Percentiles rank a stretch among this genome's conserved stretches.
Conservation (phyloP, 352 stramenopile genomes). For the Phytophthora ohioensis region DNA sequence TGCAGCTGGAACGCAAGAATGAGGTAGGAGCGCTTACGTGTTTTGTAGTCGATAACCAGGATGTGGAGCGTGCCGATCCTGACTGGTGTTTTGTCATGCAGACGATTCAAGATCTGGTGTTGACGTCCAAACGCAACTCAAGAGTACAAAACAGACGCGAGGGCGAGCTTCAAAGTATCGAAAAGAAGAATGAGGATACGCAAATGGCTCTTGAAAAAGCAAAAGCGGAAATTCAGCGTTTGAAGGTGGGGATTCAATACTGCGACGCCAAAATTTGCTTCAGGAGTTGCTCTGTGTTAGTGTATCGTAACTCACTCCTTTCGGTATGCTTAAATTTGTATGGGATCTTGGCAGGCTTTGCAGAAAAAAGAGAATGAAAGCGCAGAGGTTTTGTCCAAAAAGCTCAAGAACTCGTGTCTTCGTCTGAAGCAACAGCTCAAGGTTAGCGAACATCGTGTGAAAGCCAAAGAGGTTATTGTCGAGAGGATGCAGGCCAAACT, state of each 20-base stretch:
- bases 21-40: slow-evolving; percentile 45
- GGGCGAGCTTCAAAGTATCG: slow-evolving; percentile 47
- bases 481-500: slow-evolving; percentile 87
- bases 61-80: slow-evolving; percentile 7
- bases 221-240: slow-evolving; percentile 58
- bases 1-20: slow-evolving; percentile 74
- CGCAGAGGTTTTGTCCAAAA: slow-evolving; percentile 58
- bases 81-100: slow-evolving; percentile 33
- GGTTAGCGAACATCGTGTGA: slow-evolving; percentile 88
- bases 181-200: slow-evolving; percentile 62
- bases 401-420: slow-evolving; percentile 66
- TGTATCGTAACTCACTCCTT: slow-evolving; percentile 7
- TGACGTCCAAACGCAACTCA: slow-evolving; percentile 71
- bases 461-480: slow-evolving; percentile 84
- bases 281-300: slow-evolving; percentile 8
- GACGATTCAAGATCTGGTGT: slow-evolving; percentile 82
- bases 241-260: slow-evolving; percentile 52
- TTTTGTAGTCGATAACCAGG: not conserved
- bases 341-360: slow-evolving; percentile 42
- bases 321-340: slow-evolving; percentile 15
- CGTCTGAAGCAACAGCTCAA: slow-evolving; percentile 88
- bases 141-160: slow-evolving; percentile 62
- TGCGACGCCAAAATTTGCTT: slow-evolving; percentile 17
- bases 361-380: slow-evolving; percentile 59
- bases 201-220: slow-evolving; percentile 56